A percentile compares a stretch with the other conserved stretches of the same genome.
Conservation (phyloP, 2,329 filamentous ascomycete species). For the Trichoderma pleuroti region DNA sequence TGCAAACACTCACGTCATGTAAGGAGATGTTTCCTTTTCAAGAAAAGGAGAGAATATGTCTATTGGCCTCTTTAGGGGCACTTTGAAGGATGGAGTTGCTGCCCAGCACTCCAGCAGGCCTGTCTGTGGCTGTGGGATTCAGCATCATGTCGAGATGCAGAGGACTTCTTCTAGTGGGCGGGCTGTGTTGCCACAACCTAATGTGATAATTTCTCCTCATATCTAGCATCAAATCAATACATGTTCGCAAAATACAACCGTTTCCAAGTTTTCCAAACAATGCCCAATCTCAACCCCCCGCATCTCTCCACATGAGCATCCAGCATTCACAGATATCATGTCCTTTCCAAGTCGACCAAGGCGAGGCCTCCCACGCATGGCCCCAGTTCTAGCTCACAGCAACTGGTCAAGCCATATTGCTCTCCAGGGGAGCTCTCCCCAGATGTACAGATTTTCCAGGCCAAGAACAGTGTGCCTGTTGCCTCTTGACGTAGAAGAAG, state of each 20-base stretch:
- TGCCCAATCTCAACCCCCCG: not conserved
- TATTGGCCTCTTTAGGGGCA: not conserved
- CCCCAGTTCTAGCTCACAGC: not conserved
- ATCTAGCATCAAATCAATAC: not conserved
- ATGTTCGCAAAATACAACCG: not conserved
- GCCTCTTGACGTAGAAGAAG: not conserved
- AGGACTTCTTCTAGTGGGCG: not conserved
- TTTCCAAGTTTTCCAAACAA: not conserved
- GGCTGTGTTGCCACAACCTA: not conserved
- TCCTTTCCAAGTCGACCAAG: not conserved
- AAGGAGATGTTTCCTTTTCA: not conserved
- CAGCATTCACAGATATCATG: not conserved
- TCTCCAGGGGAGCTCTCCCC: not conserved
- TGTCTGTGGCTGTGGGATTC: not conserved
- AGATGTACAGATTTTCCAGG: not conserved
- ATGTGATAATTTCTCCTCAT: not conserved
- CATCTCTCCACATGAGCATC: not conserved
- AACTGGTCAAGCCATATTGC: not conserved
- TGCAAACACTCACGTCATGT: not conserved
- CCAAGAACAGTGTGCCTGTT: not conserved
- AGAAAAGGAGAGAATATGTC: not conserved
- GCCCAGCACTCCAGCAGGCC: not conserved
- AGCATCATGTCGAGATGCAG: not conserved
- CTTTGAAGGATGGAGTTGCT: not conserved
- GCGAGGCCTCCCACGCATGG: not conserved